Percentiles rank a stretch among this genome's conserved stretches.
Evolutionary conservation across 306 rosid genomes (phyloP).

Genomic region (Cucurbita moschata): DNA sequence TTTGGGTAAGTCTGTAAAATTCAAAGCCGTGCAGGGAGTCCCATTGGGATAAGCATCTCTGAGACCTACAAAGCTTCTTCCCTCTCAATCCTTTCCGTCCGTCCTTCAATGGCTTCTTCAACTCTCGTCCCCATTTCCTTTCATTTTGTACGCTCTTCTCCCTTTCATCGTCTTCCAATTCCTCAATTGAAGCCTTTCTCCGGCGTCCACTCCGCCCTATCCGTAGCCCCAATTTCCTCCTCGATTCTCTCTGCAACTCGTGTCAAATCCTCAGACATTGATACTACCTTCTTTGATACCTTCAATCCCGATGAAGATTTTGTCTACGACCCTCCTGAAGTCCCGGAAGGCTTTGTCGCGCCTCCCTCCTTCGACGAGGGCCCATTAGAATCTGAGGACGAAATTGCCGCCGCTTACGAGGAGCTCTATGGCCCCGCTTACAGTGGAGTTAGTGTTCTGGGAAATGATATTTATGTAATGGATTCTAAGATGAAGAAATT

Average conservation of each 20-base stretch:
- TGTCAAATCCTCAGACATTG: slow-evolving; percentile 38
- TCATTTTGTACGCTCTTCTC: slow-evolving; percentile 22
- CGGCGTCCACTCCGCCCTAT: slow-evolving; percentile 11
- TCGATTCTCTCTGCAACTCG: not conserved
- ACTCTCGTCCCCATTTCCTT: slow-evolving; percentile 16
- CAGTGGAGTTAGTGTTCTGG: slow-evolving; percentile 57
- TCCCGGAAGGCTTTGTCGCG: slow-evolving; percentile 54
- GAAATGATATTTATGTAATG: slow-evolving; percentile 61
- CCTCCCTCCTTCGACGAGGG: slow-evolving; percentile 66
- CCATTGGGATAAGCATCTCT: slow-evolving; percentile 19
- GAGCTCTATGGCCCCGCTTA: slow-evolving; percentile 69
- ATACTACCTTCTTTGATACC: slow-evolving; percentile 53
- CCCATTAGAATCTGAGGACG: slow-evolving; percentile 56
- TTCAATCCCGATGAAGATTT: slow-evolving; percentile 32
- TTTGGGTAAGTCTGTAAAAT: not conserved
- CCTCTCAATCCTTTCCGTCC: slow-evolving; percentile 21
- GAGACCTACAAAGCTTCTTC: not conserved
- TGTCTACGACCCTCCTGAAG: slow-evolving; percentile 47
- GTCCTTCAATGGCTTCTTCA: slow-evolving; percentile 43
- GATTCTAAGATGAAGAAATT: slow-evolving; percentile 41
- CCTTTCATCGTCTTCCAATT: slow-evolving; percentile 6
- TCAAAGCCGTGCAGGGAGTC: not conserved
- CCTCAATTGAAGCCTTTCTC: slow-evolving; percentile 11
- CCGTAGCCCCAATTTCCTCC: not conserved
- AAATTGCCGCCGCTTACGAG: slow-evolving; percentile 66